A percentile compares a stretch with the other conserved stretches of the same genome.
phyloP scores from a whole-genome alignment of 2,329 filamentous ascomycete species.

The Chaetomiaceae sp. region DNA sequence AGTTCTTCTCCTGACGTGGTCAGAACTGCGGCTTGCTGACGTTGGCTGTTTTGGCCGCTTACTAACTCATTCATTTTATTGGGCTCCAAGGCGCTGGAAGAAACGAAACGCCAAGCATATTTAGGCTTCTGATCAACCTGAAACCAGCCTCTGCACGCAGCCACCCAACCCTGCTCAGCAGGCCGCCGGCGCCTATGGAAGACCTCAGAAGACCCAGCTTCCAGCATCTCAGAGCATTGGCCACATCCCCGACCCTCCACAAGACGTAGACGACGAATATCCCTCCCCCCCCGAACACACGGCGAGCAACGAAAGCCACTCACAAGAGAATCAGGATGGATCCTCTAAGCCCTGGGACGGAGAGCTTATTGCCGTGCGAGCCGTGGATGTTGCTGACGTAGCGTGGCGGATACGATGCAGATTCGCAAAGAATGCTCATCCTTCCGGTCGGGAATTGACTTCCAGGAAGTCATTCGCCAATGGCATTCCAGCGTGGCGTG shows the following conservation, averaged over 20 bases:
- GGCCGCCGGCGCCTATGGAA: not conserved
- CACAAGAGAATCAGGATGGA: no score
- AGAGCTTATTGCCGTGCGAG: no score
- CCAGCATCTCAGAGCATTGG: not conserved
- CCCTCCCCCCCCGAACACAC: not conserved
- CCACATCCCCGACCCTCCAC: not conserved
- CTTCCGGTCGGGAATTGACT: no score
- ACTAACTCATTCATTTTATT: not conserved
- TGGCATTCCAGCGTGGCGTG: not conserved
- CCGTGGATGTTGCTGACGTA: not conserved
- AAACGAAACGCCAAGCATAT: constrained; percentile 18
- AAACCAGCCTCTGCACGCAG: constrained; percentile 8
- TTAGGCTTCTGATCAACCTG: not conserved
- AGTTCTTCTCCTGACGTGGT: no score
- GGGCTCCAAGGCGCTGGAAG: not conserved
- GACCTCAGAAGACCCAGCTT: not conserved
- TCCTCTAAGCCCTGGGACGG: no score
- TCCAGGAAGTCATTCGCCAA: not conserved
- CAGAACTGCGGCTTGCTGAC: no score
- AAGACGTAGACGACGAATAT: not conserved
- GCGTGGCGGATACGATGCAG: not conserved
- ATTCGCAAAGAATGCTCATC: no score
- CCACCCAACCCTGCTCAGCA: not conserved
- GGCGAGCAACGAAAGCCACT: not conserved
- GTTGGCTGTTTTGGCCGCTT: not conserved